phyloP scores from a whole-genome alignment of 2,329 filamentous ascomycete genomes.

The Chrysosporium queenslandicum region DNA sequence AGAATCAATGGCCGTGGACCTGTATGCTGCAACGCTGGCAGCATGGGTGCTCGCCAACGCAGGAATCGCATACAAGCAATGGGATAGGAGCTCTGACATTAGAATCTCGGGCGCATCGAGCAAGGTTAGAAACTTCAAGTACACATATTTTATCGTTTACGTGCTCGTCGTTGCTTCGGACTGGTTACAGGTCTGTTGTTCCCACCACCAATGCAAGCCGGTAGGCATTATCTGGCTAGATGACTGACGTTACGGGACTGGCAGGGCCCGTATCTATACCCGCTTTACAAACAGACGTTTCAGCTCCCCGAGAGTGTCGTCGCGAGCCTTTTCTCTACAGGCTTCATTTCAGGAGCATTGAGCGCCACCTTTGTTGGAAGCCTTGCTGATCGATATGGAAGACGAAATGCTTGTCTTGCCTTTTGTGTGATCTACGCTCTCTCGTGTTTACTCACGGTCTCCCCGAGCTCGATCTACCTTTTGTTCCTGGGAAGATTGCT shows the following conservation, averaged over 20 bases:
- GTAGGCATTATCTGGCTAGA: no score
- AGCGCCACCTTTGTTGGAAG: slow-evolving; percentile 15
- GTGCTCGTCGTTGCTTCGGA: slow-evolving; percentile 15
- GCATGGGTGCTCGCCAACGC: slow-evolving; percentile 12
- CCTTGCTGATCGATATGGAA: slow-evolving; percentile 14
- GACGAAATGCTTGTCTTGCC: slow-evolving; percentile 11
- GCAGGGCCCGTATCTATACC: slow-evolving; percentile 15
- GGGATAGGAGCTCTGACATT: neutral
- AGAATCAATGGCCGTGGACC: slow-evolving; percentile 3
- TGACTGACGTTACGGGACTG: neutral
- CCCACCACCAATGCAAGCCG: no score
- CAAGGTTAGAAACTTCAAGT: neutral
- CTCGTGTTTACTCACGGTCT: slow-evolving; percentile 23
- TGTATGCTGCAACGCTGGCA: slow-evolving; percentile 7
- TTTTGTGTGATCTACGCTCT: slow-evolving; percentile 15
- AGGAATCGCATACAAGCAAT: slow-evolving; percentile 3
- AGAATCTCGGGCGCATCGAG: neutral
- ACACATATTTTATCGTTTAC: slow-evolving; percentile 13
- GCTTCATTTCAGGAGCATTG: slow-evolving; percentile 15
- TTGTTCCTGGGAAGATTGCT: slow-evolving; percentile 46
- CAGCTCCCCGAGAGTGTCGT: slow-evolving; percentile 12
- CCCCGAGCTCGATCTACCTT: slow-evolving; percentile 32
- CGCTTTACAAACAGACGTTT: slow-evolving; percentile 15
- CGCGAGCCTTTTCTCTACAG: slow-evolving; percentile 13
- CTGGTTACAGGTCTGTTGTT: slow-evolving; percentile 14